Evolutionary conservation across 768 basidiomycete species (phyloP).

Genomic region (Podaxis pistillaris): DNA sequence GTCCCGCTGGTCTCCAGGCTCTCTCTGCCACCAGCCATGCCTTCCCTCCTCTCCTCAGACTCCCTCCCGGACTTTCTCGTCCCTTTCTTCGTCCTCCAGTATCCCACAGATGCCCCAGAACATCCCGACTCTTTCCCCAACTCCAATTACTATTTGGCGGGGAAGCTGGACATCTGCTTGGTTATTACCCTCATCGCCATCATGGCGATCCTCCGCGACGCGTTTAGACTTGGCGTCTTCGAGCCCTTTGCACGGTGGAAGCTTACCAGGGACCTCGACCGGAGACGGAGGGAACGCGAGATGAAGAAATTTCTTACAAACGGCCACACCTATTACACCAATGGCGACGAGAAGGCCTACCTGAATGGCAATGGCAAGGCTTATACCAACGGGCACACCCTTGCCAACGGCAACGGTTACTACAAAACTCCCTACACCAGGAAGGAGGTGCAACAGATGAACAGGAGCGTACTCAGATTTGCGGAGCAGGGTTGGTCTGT

Average conservation of each 20-base stretch:
- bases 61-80: conserved; percentile 53
- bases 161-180: conserved; percentile 76
- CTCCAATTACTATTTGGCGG: conserved; percentile 69
- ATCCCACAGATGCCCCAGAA: conserved; percentile 55
- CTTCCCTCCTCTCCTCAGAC: conserved; percentile 3
- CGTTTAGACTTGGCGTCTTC: conserved; percentile 67
- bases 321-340: conserved; percentile 16
- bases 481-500: conserved; percentile 95
- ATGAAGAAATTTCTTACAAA: conserved; percentile 20
- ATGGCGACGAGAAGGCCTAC: conserved; percentile 18
- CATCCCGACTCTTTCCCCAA: conserved; percentile 71
- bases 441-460: conserved; percentile 58
- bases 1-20: not conserved
- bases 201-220: conserved; percentile 87
- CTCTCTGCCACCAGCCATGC: not conserved
- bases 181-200: conserved; percentile 78
- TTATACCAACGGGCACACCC: conserved; percentile 20
- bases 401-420: conserved; percentile 19
- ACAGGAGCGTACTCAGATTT: conserved; percentile 79
- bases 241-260: conserved; percentile 83
- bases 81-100: conserved; percentile 75
- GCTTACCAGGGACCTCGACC: conserved; percentile 52
- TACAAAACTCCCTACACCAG: conserved; percentile 24
- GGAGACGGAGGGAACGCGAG: conserved; percentile 23
- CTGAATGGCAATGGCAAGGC: conserved; percentile 23